Base-by-base conservation (phyloP, 768 basidiomycete species). In the Kwoniella sp. region DNA sequence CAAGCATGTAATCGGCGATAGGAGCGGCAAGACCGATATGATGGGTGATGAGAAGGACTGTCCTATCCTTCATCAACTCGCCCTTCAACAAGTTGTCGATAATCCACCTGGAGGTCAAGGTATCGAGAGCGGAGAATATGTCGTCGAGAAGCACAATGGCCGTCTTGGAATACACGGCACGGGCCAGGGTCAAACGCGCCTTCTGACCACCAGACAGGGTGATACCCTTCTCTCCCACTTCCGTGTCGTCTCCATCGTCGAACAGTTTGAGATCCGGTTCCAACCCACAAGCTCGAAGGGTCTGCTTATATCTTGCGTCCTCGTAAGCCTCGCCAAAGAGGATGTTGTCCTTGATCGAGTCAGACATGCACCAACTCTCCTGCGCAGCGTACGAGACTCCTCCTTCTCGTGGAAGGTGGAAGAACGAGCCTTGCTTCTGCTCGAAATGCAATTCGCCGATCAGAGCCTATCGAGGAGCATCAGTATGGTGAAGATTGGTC, bases 311-410 rank as follows among this genome's bases (percentile, higher is more conserved):
- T 17, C 79, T 71, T 12, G 65, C 70, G 38, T 76, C 74, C 28
- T 80, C 75, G 49, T 71, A 80, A 2, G 74, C 57, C 7, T 75
- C 60, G 0, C 79, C 78, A 56, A 82, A 82, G 15, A 81, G 50
- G 44, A 81, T 80, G 53, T 81, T 81, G n/a, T 78, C 74, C 73
- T 83, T 67, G 55, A 74, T 65, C 12, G 63, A 63, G 15, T 85
- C 85, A 58, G 88, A 89, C 69, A 84, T 81, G 2, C 89, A 83
- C 87, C 87, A 92, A 3, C 85, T 83, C 66, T 89, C 87, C 69
- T 92, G 88, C 3, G 85, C 84, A 5, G 85, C 85, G 67, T 87
- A 89, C 2, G 87, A 83, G 32, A 91, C 79, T 5, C 88, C 87
- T 0, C 78, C 78, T 3, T 75, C 75, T 2, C 86, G 77, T 22